Evolutionary conservation across 768 basidiomycete species (phyloP).

Genomic region (Leccinum obscurum): DNA sequence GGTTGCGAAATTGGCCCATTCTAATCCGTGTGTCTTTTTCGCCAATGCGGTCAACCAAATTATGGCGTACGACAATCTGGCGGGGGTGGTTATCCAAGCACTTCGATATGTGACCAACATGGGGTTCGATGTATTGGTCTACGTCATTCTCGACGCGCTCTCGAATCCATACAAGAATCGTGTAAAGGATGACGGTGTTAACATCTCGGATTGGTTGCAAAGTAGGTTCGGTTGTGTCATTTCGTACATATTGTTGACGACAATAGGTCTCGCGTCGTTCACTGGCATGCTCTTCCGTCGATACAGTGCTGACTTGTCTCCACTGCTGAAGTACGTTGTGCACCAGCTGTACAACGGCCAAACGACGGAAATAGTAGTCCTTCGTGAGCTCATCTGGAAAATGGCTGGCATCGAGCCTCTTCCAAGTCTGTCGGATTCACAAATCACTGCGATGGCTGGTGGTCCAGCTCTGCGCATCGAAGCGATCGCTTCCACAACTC

Average conservation of each 20-base stretch:
- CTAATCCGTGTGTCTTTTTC: slow-evolving; percentile 93
- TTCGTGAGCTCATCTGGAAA: slow-evolving; percentile 91
- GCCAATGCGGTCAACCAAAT: slow-evolving; percentile 88
- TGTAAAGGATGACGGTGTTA: slow-evolving; percentile 91
- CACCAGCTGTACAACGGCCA: slow-evolving; percentile 85
- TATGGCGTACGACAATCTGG: slow-evolving; percentile 94
- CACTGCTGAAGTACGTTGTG: slow-evolving; percentile 85
- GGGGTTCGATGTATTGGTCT: slow-evolving; percentile 93
- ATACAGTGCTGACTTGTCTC: slow-evolving; percentile 80
- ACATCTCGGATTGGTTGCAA: slow-evolving; percentile 87
- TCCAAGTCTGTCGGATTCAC: slow-evolving; percentile 84
- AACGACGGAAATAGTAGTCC: slow-evolving; percentile 84
- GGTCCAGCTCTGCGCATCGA: slow-evolving; percentile 86
- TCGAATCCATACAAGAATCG: slow-evolving; percentile 79
- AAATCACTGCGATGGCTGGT: slow-evolving; percentile 89
- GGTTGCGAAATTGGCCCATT: slow-evolving; percentile 91
- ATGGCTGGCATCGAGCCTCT: slow-evolving; percentile 95
- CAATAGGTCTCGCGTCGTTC: slow-evolving; percentile 84
- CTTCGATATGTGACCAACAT: slow-evolving; percentile 87
- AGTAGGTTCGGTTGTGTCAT: slow-evolving; percentile 54
- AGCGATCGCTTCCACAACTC: slow-evolving; percentile 75
- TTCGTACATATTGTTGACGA: slow-evolving; percentile 21
- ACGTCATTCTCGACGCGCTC: slow-evolving; percentile 82
- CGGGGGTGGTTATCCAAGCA: slow-evolving; percentile 85
- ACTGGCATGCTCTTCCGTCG: slow-evolving; percentile 89